Evolutionary conservation across 2,329 filamentous ascomycete genomes (phyloP).

Genomic region (Nemania abortiva): DNA sequence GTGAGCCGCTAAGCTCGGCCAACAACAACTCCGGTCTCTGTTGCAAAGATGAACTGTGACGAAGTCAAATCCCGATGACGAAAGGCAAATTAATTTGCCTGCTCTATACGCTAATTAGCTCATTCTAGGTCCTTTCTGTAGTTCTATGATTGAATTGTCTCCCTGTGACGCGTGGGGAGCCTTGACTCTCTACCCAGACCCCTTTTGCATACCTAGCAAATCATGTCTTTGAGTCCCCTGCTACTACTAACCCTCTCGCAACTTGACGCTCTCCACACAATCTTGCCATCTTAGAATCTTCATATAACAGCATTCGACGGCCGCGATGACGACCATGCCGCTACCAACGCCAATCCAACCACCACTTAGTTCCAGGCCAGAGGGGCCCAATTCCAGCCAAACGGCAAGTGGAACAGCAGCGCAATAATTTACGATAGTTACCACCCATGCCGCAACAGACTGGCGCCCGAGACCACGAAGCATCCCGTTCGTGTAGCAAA

Average conservation of each 20-base stretch:
- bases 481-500: conserved; percentile 54
- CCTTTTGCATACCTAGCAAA: not conserved
- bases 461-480: conserved; percentile 57
- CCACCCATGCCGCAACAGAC: conserved; percentile 54
- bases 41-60: not conserved
- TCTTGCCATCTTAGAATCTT: conserved; percentile 50
- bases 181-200: not conserved
- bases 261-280: conserved; percentile 50
- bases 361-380: conserved; percentile 50
- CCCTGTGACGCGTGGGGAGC: not conserved
- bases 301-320: conserved; percentile 53
- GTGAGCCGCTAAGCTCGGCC: not conserved
- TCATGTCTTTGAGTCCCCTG: not conserved
- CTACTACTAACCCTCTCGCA: conserved; percentile 42
- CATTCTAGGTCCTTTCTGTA: not conserved
- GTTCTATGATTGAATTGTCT: not conserved
- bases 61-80: conserved; percentile 1
- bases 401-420: conserved; percentile 55
- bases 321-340: conserved; percentile 51
- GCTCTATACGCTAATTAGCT: not conserved
- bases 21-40: not conserved
- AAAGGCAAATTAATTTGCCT: not conserved
- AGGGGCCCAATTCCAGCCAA: conserved; percentile 54
- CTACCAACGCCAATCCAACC: conserved; percentile 53
- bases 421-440: conserved; percentile 55